Evolutionary conservation across 768 basidiomycete species (phyloP), one percentile per base, ranked within the genome.

Genomic region (Pisolithus orientalis): DNA sequence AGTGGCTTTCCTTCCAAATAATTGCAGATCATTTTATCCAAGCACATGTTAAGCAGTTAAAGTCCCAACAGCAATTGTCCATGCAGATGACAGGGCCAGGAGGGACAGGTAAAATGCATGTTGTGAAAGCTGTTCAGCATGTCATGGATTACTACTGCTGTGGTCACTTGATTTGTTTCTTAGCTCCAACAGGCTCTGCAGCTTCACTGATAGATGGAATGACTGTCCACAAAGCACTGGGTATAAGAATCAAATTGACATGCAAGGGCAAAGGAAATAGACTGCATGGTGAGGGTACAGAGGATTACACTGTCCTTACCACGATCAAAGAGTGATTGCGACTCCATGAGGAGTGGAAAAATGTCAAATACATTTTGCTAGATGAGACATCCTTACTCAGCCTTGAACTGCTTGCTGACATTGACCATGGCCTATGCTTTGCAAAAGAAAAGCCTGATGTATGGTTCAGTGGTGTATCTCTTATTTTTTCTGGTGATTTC

Each of bases 401-500:
- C n/a, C n/a, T n/a, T n/a, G n/a, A n/a, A n/a, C n/a, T n/a, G n/a
- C n/a, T n/a, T n/a, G n/a, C n/a, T n/a, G n/a, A n/a, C n/a, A n/a
- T n/a, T n/a, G n/a, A n/a, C n/a, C n/a, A n/a, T n/a, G n/a, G n/a
- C n/a, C n/a, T n/a, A n/a, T n/a, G n/a, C n/a, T 67, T 56, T 59
- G 63, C 63, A 1, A 63, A 55, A 25, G 61, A 69, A 50, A 58
- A 53, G 9, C 43, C 43, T 2, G 37, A 63, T 25, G n/a, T 51
- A 9, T 66, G 49, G 52, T 71, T 67, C 62, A 67, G 69, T 1
- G 70, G 70, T 0, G 47, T 70, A 1, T 54, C 50, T 1, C 17
- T 72, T 0, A 67, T 71, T 9, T 66, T 71, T 44, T 29, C 68
- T 1, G 71, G 71, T 11, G 71, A 71, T 50, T 65, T 70, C 27